These are phyloP conservation scores for Pythium biforme DNA, from an alignment of 352 stramenopile genomes.

Conservation along the genomic window DNA sequence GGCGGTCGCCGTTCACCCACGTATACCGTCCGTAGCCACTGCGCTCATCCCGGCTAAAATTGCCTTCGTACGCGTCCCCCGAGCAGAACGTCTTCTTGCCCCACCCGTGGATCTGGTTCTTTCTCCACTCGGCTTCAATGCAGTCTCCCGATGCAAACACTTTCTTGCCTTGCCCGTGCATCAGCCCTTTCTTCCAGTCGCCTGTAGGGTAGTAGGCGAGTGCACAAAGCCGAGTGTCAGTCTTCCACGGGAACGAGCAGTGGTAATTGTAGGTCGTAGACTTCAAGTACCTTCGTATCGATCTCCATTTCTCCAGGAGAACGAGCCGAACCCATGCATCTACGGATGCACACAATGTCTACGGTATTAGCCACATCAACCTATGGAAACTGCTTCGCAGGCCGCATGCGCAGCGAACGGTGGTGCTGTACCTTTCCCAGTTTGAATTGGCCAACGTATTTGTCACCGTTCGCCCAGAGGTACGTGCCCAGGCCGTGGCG, in stretches of 20 bases:
- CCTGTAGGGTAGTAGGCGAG: slow-evolving; percentile 29
- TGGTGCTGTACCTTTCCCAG: slow-evolving; percentile 62
- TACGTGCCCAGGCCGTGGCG: slow-evolving; percentile 84
- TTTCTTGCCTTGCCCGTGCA: slow-evolving; percentile 78
- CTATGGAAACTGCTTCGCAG: too few relatives aligned
- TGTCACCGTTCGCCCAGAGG: slow-evolving; percentile 88
- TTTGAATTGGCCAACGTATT: slow-evolving; percentile 85
- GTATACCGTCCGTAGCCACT: slow-evolving; percentile 66
- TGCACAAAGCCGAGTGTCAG: neutral
- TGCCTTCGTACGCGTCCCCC: slow-evolving; percentile 70
- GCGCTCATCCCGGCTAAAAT: slow-evolving; percentile 58
- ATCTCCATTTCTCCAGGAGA: slow-evolving; percentile 74
- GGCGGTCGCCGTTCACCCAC: slow-evolving; percentile 66
- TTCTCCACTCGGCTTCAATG: slow-evolving; percentile 60
- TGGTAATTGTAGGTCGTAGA: too few relatives aligned
- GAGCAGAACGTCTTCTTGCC: slow-evolving; percentile 63
- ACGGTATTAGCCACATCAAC: too few relatives aligned
- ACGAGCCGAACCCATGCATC: slow-evolving; percentile 76
- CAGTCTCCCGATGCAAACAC: slow-evolving; percentile 56
- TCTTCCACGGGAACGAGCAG: neutral
- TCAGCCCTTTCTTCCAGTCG: slow-evolving; percentile 73
- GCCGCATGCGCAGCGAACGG: too few relatives aligned
- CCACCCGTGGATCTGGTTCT: slow-evolving; percentile 59
- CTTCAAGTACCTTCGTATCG: slow-evolving; percentile 73
- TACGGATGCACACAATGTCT: too few relatives aligned